A percentile compares a stretch with the other conserved stretches of the same genome.
phyloP scores from a whole-genome alignment of 164 flowering plant species.

The Annona squamosa region DNA sequence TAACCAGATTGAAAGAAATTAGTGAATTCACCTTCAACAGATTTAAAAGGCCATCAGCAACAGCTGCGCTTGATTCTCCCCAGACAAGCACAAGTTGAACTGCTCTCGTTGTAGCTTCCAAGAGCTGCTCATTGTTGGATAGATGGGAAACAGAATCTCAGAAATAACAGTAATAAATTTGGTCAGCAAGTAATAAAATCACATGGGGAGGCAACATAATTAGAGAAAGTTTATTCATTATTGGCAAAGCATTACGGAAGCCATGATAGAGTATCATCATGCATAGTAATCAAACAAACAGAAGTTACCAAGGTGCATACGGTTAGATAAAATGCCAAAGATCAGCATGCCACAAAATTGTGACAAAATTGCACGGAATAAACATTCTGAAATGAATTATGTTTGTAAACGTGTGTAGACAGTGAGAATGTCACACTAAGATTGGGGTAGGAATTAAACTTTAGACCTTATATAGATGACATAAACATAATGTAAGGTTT shows the following conservation, averaged over 20 bases:
- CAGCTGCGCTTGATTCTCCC: constrained; percentile 74
- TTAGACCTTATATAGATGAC: no score
- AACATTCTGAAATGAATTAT: no score
- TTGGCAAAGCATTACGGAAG: background rate
- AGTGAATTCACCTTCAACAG: constrained; percentile 58
- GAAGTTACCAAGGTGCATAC: no score
- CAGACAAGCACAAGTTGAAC: constrained; percentile 63
- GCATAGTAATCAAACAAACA: no score
- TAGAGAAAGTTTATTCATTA: background rate
- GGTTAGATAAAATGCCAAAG: no score
- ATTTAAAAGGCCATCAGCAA: constrained; percentile 81
- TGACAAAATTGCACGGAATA: no score
- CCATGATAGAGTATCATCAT: no score
- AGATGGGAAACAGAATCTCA: constrained; percentile 14
- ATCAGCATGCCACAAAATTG: no score
- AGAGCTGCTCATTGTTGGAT: constrained; percentile 44
- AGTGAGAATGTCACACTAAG: no score
- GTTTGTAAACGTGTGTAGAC: no score
- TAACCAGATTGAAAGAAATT: background rate
- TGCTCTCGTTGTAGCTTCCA: constrained; percentile 93
- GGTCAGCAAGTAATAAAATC: background rate
- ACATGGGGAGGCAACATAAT: constrained; percentile 1
- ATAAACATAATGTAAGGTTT: background rate
- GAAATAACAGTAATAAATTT: background rate
- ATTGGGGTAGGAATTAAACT: no score